A percentile compares a stretch with the other conserved stretches of the same genome.
Evolutionary conservation across 176 grass and related monocot species (phyloP).

Genomic region (Aegilops speltoides): DNA sequence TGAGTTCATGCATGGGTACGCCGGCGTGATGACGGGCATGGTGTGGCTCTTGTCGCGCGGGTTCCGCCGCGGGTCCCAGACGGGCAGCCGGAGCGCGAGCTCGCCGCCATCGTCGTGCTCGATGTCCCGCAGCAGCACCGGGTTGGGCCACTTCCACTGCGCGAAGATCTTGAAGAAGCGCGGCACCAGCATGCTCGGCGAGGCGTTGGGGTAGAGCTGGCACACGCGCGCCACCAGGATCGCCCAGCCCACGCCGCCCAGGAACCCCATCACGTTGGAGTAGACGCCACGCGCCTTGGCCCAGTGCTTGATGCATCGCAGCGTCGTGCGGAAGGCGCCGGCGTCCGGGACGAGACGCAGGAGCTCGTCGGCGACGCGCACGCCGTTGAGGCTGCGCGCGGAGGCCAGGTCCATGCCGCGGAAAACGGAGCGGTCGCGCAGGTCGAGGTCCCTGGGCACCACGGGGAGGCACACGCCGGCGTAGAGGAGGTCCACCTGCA

Average conservation of each 20-base stretch:
- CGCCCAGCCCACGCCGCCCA: conserved; percentile 87
- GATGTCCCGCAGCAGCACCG: conserved; percentile 61
- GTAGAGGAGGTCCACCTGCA: conserved; percentile 82
- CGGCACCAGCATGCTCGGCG: conserved; percentile 67
- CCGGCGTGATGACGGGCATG: conserved; percentile 1
- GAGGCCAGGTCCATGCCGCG: conserved; percentile 55
- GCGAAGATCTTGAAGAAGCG: conserved; percentile 72
- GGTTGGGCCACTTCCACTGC: conserved; percentile 68
- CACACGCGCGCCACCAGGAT: conserved; percentile 76
- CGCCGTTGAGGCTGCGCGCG: conserved; percentile 75
- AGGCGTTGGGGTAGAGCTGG: conserved; percentile 30
- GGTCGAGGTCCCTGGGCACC: conserved; percentile 60
- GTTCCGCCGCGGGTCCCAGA: conserved; percentile 67
- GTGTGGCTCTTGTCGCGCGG: neutral
- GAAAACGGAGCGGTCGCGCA: conserved; percentile 57
- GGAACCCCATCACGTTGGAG: conserved; percentile 82
- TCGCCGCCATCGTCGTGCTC: conserved; percentile 50
- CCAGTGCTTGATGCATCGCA: conserved; percentile 85
- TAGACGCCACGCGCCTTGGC: conserved; percentile 69
- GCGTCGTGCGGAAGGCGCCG: conserved; percentile 59
- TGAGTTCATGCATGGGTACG: conserved; percentile 28
- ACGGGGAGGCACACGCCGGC: conserved; percentile 53
- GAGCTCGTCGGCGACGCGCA: conserved; percentile 73
- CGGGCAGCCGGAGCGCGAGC: conserved; percentile 45
- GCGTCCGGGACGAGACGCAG: conserved; percentile 68